Evolutionary conservation across 768 basidiomycete genomes (phyloP), one percentile per base, ranked within the genome.

Genomic region (Dentipellis fragilis): DNA sequence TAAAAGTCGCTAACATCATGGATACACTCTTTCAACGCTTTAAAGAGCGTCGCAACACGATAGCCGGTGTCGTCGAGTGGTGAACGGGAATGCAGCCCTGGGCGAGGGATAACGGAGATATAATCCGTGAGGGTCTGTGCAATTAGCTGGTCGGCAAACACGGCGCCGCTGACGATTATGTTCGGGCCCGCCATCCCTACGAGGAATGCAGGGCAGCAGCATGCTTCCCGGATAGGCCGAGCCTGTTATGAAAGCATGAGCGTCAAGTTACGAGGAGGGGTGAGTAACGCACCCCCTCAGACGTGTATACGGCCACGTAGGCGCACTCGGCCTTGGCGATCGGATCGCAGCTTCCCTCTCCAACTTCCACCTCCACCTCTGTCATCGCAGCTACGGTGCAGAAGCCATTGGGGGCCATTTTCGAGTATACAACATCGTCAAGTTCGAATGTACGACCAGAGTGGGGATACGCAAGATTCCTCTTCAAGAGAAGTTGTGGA

Each of bases 121-220:
- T 54, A 57, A 51, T 64, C 65, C 10, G 58, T 59, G 2, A 65
- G 58, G 10, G 54, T n/a, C 42, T 65, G 61, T 10, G 54, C 55
- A 10, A 65, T 53, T 39, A 61, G 47, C 10, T 40, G 10, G 52
- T 64, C 58, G 22, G 57, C 58, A 45, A 64, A 57, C 19, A 65
- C 59, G 4, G 57, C 64, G 8, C 64, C 65, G 29, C 37, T 23
- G 34, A 66, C 55, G 19, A 23, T 34, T 21, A 66, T 48, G 12
- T 53, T 42, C n/a, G 65, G 59, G 36, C 63, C 65, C 1, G 63
- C 59, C 4, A 59, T 52, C 5, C 48, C 59, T 11, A 65, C 14
- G 14, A 64, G 38, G 46, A 66, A 51, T 19, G 46, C 52, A 9
- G 65, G 63, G 42, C 64, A 66, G 56, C 64, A 66, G 38, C 52